Conservation (phyloP, 768 basidiomycete genomes). For the Agrocybe pediades region DNA sequence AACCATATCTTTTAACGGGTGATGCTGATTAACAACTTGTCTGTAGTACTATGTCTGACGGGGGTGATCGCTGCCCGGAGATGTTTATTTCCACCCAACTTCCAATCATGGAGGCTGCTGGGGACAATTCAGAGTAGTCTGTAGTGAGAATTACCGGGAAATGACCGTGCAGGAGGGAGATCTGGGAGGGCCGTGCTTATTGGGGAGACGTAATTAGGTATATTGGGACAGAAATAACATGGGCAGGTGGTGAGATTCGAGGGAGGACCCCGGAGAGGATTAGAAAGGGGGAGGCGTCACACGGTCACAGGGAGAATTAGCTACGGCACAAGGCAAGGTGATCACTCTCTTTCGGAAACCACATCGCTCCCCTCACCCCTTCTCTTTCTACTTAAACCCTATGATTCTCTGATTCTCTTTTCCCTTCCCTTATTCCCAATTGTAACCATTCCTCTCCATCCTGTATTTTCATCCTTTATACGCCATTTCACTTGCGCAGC, state of each 20-base stretch:
- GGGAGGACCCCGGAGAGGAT: background rate
- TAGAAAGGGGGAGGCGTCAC: constrained; percentile 1
- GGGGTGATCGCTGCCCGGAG: too few species aligned
- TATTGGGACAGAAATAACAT: too few species aligned
- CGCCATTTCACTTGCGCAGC: background rate
- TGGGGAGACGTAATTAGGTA: too few species aligned
- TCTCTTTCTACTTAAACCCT: constrained; percentile 1
- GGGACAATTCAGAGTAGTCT: too few species aligned
- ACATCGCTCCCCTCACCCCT: background rate
- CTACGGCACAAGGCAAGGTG: background rate
- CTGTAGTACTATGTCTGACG: too few species aligned
- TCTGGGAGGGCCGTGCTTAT: too few species aligned
- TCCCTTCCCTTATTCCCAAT: constrained; percentile 11
- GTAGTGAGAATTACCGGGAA: too few species aligned
- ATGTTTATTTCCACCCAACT: too few species aligned
- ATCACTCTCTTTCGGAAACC: constrained; percentile 6
- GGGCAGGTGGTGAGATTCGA: background rate
- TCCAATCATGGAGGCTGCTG: too few species aligned
- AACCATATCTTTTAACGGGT: too few species aligned
- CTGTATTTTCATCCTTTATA: constrained; percentile 15
- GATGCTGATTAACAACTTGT: too few species aligned
- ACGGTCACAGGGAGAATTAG: background rate
- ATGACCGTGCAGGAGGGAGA: too few species aligned
- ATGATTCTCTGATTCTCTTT: constrained; percentile 5
- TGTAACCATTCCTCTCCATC: constrained; percentile 13